Evolutionary conservation across 2,329 filamentous ascomycete species (phyloP).

Genomic region (Aspergillus sp.): DNA sequence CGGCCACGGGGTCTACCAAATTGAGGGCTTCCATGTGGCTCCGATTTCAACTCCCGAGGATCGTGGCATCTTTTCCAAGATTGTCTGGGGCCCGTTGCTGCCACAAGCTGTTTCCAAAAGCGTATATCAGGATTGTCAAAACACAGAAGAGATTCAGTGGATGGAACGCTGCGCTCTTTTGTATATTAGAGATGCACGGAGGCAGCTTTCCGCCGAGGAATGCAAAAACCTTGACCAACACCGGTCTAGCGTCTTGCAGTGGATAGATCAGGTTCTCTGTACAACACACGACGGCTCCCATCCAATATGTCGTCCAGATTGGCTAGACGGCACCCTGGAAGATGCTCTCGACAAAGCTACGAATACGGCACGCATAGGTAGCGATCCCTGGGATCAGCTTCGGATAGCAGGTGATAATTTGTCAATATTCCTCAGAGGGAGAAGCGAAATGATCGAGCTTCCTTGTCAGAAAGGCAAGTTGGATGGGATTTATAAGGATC

Average conservation of each 20-base stretch:
- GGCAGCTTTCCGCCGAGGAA: neutral
- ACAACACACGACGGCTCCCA: neutral
- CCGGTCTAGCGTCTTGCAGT: neutral
- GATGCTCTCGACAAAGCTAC: neutral
- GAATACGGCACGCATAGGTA: neutral
- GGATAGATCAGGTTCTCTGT: neutral
- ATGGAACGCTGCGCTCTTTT: slow-evolving; percentile 3
- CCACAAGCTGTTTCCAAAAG: neutral
- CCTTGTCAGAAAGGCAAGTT: neutral
- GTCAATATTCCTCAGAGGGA: neutral
- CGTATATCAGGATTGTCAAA: neutral
- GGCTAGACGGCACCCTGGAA: neutral
- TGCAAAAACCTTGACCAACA: neutral
- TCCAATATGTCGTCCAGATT: neutral
- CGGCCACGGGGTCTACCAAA: neutral
- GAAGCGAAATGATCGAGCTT: neutral
- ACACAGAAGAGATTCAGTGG: neutral
- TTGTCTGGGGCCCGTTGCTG: slow-evolving; percentile 2
- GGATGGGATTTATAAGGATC: neutral
- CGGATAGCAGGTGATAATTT: neutral
- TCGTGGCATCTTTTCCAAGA: slow-evolving; percentile 3
- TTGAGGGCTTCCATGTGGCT: slow-evolving; percentile 6
- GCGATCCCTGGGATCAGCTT: neutral
- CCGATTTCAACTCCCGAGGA: neutral
- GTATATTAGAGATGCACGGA: neutral